These are phyloP conservation scores for Beauveria varroae DNA, from an alignment of 2,329 filamentous ascomycete species.

Conservation along the genomic window DNA sequence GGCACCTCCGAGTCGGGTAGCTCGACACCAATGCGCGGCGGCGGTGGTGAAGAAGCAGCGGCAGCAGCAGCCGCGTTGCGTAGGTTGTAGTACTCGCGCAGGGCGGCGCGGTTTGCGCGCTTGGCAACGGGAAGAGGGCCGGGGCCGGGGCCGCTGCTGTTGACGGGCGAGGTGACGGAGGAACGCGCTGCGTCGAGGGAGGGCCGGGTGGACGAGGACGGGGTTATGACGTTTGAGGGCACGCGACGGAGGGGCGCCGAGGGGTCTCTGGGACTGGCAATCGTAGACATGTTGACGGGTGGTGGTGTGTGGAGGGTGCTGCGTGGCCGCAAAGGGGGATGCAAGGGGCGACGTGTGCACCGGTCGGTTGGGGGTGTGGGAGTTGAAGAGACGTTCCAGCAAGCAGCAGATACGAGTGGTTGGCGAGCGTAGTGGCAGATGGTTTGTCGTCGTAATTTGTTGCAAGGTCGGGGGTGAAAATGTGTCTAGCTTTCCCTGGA, in stretches of 20 bases:
- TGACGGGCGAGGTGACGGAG: constrained; percentile 44
- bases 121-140: constrained; percentile 26
- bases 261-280: constrained; percentile 54
- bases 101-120: constrained; percentile 69
- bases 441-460: too few species aligned
- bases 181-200: constrained; percentile 62
- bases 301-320: too few species aligned
- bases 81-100: constrained; percentile 93
- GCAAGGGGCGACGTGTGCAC: too few species aligned
- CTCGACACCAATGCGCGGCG: constrained; percentile 33
- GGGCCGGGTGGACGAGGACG: constrained; percentile 66
- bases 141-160: constrained; percentile 11
- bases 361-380: too few species aligned
- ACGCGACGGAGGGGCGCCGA: constrained; percentile 51
- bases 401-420: too few species aligned
- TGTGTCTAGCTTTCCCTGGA: too few species aligned
- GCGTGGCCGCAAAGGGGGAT: too few species aligned
- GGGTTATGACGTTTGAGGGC: constrained; percentile 33
- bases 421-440: too few species aligned
- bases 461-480: too few species aligned
- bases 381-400: too few species aligned
- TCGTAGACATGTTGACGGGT: constrained; percentile 49
- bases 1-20: constrained; percentile 48
- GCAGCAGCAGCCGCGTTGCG: constrained; percentile 21
- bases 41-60: constrained; percentile 16